Percentiles rank a stretch among this genome's conserved stretches.
These are phyloP conservation scores for Komagataella pseudopastoris DNA, from an alignment of 805 yeast genomes.

Conservation along the genomic window DNA sequence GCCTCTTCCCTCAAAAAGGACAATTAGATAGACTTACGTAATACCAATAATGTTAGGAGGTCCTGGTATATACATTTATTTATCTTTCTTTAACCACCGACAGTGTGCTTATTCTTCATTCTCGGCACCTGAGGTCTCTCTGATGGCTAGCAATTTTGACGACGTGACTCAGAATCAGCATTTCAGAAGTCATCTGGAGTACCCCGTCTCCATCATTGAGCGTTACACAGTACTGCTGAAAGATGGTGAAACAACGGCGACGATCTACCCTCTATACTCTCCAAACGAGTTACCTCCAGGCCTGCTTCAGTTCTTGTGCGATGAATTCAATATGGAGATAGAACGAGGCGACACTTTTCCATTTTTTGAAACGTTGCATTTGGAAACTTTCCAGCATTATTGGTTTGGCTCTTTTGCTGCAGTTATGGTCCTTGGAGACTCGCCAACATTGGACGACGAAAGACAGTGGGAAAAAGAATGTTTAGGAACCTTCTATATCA, in stretches of 20 bases:
- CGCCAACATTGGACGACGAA: constrained; percentile 27
- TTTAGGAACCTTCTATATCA: constrained; percentile 73
- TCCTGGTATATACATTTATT: background rate
- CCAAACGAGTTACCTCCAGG: constrained; percentile 64
- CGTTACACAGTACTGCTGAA: constrained; percentile 69
- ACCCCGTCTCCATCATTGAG: constrained; percentile 23
- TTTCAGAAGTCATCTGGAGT: constrained; percentile 28
- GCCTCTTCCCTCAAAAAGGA: background rate
- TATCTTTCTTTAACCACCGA: background rate
- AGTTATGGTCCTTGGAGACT: constrained; percentile 68
- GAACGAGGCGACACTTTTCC: constrained; percentile 83
- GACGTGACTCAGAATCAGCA: constrained; percentile 34
- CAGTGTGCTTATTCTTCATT: background rate
- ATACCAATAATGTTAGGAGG: background rate
- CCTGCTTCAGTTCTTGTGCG: constrained; percentile 67
- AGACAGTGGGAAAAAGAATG: constrained; percentile 90
- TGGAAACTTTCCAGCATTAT: constrained; percentile 65
- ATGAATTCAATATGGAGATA: constrained; percentile 88
- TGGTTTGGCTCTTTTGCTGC: constrained; percentile 88
- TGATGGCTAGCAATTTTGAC: constrained; percentile 17
- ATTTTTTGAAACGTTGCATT: constrained; percentile 63
- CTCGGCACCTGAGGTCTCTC: background rate
- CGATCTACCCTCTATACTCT: constrained; percentile 73
- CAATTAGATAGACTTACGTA: background rate
- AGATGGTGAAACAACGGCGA: constrained; percentile 87